Percentiles rank a stretch among this genome's conserved stretches.
These are phyloP conservation scores for Talaromyces pinophilus DNA, from an alignment of 2,329 filamentous ascomycete genomes.

Conservation along the genomic window DNA sequence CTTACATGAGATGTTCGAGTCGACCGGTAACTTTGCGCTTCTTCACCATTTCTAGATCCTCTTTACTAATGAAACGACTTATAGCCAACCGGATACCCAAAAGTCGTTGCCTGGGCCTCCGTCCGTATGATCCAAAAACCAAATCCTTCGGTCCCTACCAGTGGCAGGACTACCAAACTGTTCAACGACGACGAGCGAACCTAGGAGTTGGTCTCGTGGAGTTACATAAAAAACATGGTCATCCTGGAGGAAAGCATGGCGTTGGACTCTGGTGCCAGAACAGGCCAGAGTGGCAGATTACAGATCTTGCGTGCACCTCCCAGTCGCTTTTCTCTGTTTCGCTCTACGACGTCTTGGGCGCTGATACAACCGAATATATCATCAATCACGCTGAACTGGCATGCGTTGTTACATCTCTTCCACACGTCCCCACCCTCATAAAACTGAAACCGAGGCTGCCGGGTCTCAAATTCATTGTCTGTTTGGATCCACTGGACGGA, in stretches of 20 bases:
- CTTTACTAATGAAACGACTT: neutral
- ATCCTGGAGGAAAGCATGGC: constrained; percentile 67
- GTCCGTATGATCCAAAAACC: constrained; percentile 73
- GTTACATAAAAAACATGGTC: constrained; percentile 71
- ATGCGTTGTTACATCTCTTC: constrained; percentile 75
- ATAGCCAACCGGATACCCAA: constrained; percentile 62
- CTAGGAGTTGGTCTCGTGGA: constrained; percentile 84
- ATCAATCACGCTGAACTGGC: constrained; percentile 81
- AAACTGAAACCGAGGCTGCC: constrained; percentile 78
- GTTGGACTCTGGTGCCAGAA: constrained; percentile 87
- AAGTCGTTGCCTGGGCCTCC: constrained; percentile 73
- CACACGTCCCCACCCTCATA: constrained; percentile 77
- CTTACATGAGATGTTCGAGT: constrained; percentile 78
- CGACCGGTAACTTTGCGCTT: constrained; percentile 45
- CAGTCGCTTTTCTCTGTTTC: constrained; percentile 89
- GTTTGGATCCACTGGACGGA: constrained; percentile 76
- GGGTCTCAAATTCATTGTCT: constrained; percentile 82
- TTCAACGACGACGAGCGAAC: constrained; percentile 77
- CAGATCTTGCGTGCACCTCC: constrained; percentile 84
- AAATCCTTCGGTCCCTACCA: constrained; percentile 75
- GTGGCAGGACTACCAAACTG: constrained; percentile 80
- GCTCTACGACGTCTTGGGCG: constrained; percentile 92
- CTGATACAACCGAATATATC: constrained; percentile 91
- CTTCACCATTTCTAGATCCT: neutral
- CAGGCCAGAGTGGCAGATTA: constrained; percentile 84